These are phyloP conservation scores for Taphrina wiesneri DNA, from an alignment of 1,139 yeast species.

Conservation along the genomic window DNA sequence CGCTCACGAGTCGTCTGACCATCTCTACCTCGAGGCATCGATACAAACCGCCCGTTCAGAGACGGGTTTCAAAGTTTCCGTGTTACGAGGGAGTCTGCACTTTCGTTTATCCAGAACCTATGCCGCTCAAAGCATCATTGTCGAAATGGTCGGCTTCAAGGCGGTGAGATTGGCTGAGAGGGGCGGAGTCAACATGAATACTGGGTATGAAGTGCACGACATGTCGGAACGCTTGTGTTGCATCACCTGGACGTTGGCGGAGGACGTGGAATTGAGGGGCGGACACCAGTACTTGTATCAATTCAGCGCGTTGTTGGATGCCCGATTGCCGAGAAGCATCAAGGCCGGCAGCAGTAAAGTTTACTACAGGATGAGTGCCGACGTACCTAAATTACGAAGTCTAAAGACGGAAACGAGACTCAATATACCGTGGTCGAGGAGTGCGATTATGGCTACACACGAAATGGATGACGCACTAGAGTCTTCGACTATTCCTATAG, in stretches of 20 bases:
- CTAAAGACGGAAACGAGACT: constrained; percentile 12
- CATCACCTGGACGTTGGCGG: constrained; percentile 15
- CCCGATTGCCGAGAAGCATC: constrained; percentile 15
- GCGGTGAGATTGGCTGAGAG: neutral
- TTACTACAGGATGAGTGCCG: constrained; percentile 10
- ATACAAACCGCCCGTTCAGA: neutral
- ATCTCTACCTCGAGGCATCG: constrained; percentile 15
- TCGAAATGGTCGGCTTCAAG: constrained; percentile 16
- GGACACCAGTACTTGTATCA: neutral
- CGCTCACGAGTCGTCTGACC: neutral
- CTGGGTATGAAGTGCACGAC: constrained; percentile 4
- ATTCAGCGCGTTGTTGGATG: constrained; percentile 10
- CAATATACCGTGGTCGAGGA: constrained; percentile 16
- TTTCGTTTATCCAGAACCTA: neutral
- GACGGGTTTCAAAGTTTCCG: constrained; percentile 16
- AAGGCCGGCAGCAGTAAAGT: constrained; percentile 2
- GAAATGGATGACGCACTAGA: neutral
- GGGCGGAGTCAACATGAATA: constrained; percentile 6
- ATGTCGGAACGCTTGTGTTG: constrained; percentile 7
- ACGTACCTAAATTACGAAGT: neutral
- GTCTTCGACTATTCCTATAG: neutral
- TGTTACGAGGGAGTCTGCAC: constrained; percentile 3
- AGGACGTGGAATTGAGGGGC: constrained; percentile 9
- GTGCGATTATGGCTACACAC: neutral
- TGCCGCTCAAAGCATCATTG: neutral